A percentile compares a stretch with the other conserved stretches of the same genome.
These are phyloP conservation scores for Carallia pectinifolia DNA, from an alignment of 345 rosid genomes.

Conservation along the genomic window DNA sequence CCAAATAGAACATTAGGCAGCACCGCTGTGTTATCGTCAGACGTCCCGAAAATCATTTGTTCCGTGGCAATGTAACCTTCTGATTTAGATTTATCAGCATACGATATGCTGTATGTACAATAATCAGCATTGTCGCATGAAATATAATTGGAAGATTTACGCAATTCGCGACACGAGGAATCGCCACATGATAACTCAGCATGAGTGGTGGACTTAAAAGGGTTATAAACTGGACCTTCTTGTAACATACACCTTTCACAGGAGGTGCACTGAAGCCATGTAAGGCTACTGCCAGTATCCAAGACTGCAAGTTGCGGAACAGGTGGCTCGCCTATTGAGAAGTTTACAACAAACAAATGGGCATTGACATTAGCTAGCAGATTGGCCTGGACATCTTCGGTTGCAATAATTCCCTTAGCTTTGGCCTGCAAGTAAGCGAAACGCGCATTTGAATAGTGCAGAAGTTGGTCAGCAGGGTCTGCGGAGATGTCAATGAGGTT, in stretches of 20 bases:
- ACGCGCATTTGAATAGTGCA: conserved; percentile 33
- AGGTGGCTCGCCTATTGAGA: conserved; percentile 62
- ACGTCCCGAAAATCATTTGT: conserved; percentile 34
- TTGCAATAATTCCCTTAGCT: conserved; percentile 7
- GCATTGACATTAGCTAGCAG: conserved; percentile 23
- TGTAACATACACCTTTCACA: conserved; percentile 36
- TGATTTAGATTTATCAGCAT: conserved; percentile 32
- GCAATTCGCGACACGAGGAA: conserved; percentile 14
- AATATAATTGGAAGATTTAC: conserved; percentile 12
- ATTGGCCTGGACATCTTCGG: conserved; percentile 29
- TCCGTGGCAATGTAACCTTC: conserved; percentile 51
- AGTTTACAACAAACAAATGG: conserved; percentile 34
- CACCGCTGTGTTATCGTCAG: conserved; percentile 29
- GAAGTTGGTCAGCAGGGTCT: conserved; percentile 19
- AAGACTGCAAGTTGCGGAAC: conserved; percentile 46
- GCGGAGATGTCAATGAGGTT: conserved; percentile 17
- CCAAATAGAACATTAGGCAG: conserved; percentile 41
- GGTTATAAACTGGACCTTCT: conserved; percentile 32
- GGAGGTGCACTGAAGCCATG: conserved; percentile 57
- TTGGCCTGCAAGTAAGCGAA: conserved; percentile 25
- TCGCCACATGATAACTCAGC: conserved; percentile 32
- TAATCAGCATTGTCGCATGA: conserved; percentile 23
- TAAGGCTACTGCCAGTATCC: conserved; percentile 65
- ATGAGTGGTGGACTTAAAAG: conserved; percentile 48
- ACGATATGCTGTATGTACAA: conserved; percentile 39